A percentile compares a stretch with the other conserved stretches of the same genome.
Conservation (phyloP, 2,329 filamentous ascomycete species). For the Didymella keratinophila region DNA sequence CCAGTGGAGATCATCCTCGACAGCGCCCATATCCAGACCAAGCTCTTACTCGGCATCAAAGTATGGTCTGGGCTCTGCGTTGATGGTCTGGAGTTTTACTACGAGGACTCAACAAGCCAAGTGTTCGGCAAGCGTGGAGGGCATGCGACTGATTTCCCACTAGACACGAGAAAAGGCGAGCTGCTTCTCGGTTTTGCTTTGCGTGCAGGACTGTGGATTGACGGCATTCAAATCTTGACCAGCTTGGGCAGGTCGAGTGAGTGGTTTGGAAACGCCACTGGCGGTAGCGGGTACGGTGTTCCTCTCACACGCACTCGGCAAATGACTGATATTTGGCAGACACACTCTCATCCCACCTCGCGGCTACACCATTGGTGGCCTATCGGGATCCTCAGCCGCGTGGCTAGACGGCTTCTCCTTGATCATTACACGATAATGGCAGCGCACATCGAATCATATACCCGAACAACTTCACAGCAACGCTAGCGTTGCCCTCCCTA, state of each 20-base stretch:
- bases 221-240: conserved; percentile 89
- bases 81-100: conserved; percentile 90
- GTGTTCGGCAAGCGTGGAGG: conserved; percentile 85
- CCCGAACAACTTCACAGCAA: neutral
- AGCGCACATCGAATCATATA: neutral
- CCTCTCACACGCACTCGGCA: neutral
- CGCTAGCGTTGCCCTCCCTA: neutral
- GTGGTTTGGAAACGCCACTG: conserved; percentile 80
- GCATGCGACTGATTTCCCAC: conserved; percentile 74
- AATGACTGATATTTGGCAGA: conserved; percentile 57
- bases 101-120: conserved; percentile 85
- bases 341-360: conserved; percentile 87
- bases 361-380: conserved; percentile 86
- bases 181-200: conserved; percentile 86
- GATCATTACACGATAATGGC: conserved; percentile 73
- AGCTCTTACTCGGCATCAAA: conserved; percentile 76
- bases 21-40: conserved; percentile 68
- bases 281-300: conserved; percentile 80
- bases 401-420: conserved; percentile 90
- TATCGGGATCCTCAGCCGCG: conserved; percentile 79
- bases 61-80: conserved; percentile 80
- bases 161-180: conserved; percentile 87
- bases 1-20: conserved; percentile 78
- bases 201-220: conserved; percentile 81
- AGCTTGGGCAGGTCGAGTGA: conserved; percentile 86